Conservation (phyloP, 2,329 filamentous ascomycete species). For the Graphiopsis chlorocephala region DNA sequence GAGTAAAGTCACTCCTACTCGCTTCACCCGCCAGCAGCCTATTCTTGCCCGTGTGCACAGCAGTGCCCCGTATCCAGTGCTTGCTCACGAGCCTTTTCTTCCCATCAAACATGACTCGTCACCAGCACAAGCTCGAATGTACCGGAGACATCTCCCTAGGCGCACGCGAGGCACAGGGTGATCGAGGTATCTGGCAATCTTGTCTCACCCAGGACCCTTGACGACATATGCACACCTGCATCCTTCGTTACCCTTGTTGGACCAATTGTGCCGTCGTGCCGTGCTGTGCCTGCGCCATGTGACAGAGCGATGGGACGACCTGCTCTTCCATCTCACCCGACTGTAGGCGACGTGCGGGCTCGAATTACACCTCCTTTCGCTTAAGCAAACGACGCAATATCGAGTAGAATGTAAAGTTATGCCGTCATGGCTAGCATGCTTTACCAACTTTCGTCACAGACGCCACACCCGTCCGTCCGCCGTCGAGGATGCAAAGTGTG, state of each 20-base stretch:
- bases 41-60: background rate
- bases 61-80: background rate
- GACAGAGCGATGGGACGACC: slow-evolving; percentile 1
- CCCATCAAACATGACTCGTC: background rate
- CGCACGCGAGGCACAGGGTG: background rate
- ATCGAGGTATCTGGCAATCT: background rate
- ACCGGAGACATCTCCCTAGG: background rate
- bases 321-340: background rate
- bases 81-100: background rate
- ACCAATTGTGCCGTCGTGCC: slow-evolving; percentile 10
- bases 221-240: slow-evolving; percentile 12
- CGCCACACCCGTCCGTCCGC: slow-evolving; percentile 13
- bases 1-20: no score
- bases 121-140: background rate
- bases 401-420: background rate
- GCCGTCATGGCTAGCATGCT: background rate
- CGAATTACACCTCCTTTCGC: background rate
- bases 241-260: background rate
- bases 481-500: slow-evolving; percentile 1
- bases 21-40: background rate
- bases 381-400: background rate
- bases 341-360: slow-evolving; percentile 5
- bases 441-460: slow-evolving; percentile 12
- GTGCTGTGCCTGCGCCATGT: slow-evolving; percentile 13
- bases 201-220: slow-evolving; percentile 15